Base-by-base conservation (phyloP, 768 basidiomycete species). In the Calocera cornea region DNA sequence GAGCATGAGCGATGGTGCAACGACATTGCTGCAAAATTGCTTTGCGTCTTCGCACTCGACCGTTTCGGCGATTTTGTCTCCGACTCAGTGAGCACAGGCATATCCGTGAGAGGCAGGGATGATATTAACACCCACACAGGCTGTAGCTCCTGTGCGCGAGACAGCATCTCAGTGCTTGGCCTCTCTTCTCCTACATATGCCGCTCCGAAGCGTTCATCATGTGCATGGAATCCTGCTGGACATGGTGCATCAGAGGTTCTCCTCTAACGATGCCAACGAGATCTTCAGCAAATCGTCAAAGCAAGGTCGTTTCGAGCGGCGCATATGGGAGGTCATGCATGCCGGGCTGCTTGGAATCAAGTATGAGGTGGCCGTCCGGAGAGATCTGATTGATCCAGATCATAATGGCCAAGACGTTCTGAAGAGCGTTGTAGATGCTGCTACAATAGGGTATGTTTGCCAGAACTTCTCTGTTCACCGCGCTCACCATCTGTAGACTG, bases 51-150 rank as follows among this genome's bases (percentile, higher is more conserved):
- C 69, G 89, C 95, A 34, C 81, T 97, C 29, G 97, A 99, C 75
- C 87, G 97, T n/a, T 99, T 99, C 72, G 93, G 95, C 1, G 97
- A 99, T 77, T 99, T 95, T 74, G 87, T 97, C 38, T 90, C 93
- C 0, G 97, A 99, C 74, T 94, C 95, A 79, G 83, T 82, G 44
- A 38, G 78, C 54, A 3, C 54, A n/a, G n/a, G n/a, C n/a, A n/a
- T n/a, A n/a, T n/a, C n/a, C n/a, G n/a, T n/a, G n/a, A n/a, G n/a
- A n/a, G n/a, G n/a, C n/a, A n/a, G n/a, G n/a, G n/a, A n/a, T n/a
- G n/a, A n/a, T n/a, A n/a, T n/a, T n/a, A n/a, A n/a, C n/a, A n/a
- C n/a, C n/a, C n/a, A n/a, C n/a, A n/a, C 10, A 50, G 82, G 94
- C 97, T 44, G 86, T 98, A 12, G 97, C 97, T 12, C 97, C 97